Percentiles rank a stretch among this genome's conserved stretches.
Conservation (phyloP, 2,329 filamentous ascomycete species). For the Onygenales sp. region DNA sequence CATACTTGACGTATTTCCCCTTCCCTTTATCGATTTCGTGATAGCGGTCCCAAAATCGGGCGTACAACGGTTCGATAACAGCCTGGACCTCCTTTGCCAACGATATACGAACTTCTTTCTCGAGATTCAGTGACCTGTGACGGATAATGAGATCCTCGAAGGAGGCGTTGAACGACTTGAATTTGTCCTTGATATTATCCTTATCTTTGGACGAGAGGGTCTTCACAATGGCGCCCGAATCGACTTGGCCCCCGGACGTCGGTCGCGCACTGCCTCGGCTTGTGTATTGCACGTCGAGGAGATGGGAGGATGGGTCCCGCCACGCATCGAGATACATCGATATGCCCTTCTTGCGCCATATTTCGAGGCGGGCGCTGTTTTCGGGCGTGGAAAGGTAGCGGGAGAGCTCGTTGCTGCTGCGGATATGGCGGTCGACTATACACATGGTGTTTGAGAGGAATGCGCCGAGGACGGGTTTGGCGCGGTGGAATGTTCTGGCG, state of each 20-base stretch:
- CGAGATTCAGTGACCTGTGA: slow-evolving; percentile 81
- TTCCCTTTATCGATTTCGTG: slow-evolving; percentile 97
- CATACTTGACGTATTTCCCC: slow-evolving; percentile 97
- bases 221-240: slow-evolving; percentile 78
- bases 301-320: slow-evolving; percentile 73
- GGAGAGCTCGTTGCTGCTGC: slow-evolving; percentile 62
- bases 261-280: slow-evolving; percentile 60
- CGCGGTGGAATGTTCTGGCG: slow-evolving; percentile 61
- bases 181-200: slow-evolving; percentile 94
- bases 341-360: slow-evolving; percentile 79
- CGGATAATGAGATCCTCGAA: slow-evolving; percentile 82
- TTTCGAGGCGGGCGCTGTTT: slow-evolving; percentile 59
- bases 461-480: slow-evolving; percentile 70
- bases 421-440: slow-evolving; percentile 75
- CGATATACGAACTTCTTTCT: slow-evolving; percentile 73
- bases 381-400: slow-evolving; percentile 55
- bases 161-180: slow-evolving; percentile 75
- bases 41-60: slow-evolving; percentile 92
- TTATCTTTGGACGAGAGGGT: slow-evolving; percentile 80
- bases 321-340: slow-evolving; percentile 76
- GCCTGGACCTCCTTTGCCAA: slow-evolving; percentile 78
- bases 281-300: slow-evolving; percentile 89
- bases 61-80: slow-evolving; percentile 89
- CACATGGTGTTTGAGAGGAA: slow-evolving; percentile 84
- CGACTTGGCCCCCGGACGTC: slow-evolving; percentile 54